phyloP scores from a whole-genome alignment of 2,329 filamentous ascomycete genomes.

The Paecilomyces niveus region DNA sequence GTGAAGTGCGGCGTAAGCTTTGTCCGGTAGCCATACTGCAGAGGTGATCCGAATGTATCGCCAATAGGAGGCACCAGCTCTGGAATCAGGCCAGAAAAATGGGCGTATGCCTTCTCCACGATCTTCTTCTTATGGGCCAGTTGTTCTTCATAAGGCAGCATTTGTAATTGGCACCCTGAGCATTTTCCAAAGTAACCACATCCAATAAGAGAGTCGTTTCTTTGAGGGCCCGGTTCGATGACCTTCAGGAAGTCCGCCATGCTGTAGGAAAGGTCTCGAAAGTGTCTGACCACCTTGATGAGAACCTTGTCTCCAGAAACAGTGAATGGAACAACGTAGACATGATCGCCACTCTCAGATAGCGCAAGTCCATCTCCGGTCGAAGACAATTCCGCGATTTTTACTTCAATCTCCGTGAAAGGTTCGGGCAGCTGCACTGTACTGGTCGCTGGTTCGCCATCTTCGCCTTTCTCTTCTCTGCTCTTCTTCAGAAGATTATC shows the following conservation, averaged over 20 bases:
- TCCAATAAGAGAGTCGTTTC: slow-evolving; percentile 67
- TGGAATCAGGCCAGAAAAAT: slow-evolving; percentile 78
- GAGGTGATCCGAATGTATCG: slow-evolving; percentile 81
- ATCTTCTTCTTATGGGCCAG: slow-evolving; percentile 76
- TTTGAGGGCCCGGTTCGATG: slow-evolving; percentile 61
- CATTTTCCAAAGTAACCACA: slow-evolving; percentile 86
- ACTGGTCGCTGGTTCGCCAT: slow-evolving; percentile 18
- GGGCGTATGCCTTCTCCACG: slow-evolving; percentile 82
- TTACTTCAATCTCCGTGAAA: slow-evolving; percentile 71
- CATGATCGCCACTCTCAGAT: slow-evolving; percentile 55
- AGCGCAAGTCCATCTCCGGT: slow-evolving; percentile 85
- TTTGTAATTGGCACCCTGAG: slow-evolving; percentile 94
- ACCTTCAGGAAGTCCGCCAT: slow-evolving; percentile 78
- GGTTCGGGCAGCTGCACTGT: slow-evolving; percentile 49
- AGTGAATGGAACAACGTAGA: slow-evolving; percentile 85
- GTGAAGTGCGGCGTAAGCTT: slow-evolving; percentile 97
- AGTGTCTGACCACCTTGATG: slow-evolving; percentile 71
- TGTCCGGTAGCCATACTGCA: slow-evolving; percentile 90
- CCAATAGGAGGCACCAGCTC: slow-evolving; percentile 67
- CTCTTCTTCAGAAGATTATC: slow-evolving; percentile 33
- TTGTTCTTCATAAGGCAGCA: slow-evolving; percentile 84
- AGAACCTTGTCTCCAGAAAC: slow-evolving; percentile 75
- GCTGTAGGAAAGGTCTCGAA: slow-evolving; percentile 59
- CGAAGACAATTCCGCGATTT: slow-evolving; percentile 76
- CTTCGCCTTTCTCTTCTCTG: slow-evolving; percentile 15